phyloP scores from a whole-genome alignment of 148 eudicot genomes.

The Dysphania ambrosioides region DNA sequence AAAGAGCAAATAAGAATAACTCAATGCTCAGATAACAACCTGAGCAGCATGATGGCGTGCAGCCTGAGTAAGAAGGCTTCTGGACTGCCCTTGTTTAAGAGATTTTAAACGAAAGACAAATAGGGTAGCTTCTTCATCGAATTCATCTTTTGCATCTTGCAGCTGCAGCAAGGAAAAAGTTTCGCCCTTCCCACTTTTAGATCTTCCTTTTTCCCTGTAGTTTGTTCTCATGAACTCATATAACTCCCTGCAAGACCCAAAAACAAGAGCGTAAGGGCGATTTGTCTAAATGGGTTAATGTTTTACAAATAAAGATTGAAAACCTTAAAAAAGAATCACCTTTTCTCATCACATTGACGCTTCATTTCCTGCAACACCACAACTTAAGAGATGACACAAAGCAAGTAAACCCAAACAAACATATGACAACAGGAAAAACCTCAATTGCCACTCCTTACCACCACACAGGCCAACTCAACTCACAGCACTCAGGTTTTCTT shows the following conservation, averaged over 20 bases:
- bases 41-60: constrained; percentile 97
- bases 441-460: no score
- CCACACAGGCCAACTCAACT: no score
- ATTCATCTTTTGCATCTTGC: constrained; percentile 69
- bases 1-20: background rate
- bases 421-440: background rate
- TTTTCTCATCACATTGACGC: constrained; percentile 73
- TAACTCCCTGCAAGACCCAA: constrained; percentile 42
- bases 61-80: constrained; percentile 95
- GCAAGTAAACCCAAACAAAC: background rate
- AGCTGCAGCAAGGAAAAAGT: constrained; percentile 52
- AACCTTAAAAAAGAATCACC: constrained; percentile 31
- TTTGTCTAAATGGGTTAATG: background rate
- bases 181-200: constrained; percentile 61
- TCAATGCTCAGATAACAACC: constrained; percentile 41
- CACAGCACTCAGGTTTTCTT: no score
- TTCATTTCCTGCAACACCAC: constrained; percentile 85
- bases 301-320: background rate
- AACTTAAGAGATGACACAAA: constrained; percentile 3
- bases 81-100: constrained; percentile 84
- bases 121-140: constrained; percentile 74
- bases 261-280: constrained; percentile 16
- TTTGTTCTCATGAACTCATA: constrained; percentile 57
- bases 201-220: constrained; percentile 65
- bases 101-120: constrained; percentile 89